Base-by-base conservation (phyloP, 352 stramenopile genomes). In the Globisporangium viniferum region DNA sequence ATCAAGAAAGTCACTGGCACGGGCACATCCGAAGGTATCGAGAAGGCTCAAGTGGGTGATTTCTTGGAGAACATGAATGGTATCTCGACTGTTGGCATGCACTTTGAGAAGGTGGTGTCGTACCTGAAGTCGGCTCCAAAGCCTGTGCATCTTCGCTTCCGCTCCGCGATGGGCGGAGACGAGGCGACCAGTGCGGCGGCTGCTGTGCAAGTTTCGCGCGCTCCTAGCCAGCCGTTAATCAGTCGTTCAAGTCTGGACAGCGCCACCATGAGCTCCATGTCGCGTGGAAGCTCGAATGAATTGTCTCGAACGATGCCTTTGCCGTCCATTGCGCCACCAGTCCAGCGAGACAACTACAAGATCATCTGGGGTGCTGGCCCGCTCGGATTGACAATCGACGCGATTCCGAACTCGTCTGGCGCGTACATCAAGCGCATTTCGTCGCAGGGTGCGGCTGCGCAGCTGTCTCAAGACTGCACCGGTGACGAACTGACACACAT, bases 1-100 rank as follows among this genome's bases (percentile, higher is more conserved):
- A 96, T 96, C 54, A 96, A 94, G 69, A 93, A 93, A 63, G 85
- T 96, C 33, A 96, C 88, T 15, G 88, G 88, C 33, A 96, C 88
- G 0, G 88, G 88, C 54, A 92, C 84, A 22, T 92, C 81, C 2
- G 68, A 78, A 27, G 88, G 88, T 39, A 93, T 96, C 27, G 86
- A 96, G 64, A 87, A 87, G 60, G 88, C 88, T 3, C 86, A 94
- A 44, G 76, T 94, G 44, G 88, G 88, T 31, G 88, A 96, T 35
- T 89, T 88, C 33, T 73, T 96, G 44, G 84, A 92, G 68, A 90
- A 73, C 39, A 93, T 96, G 81, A 94, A 94, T 67, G 84, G 85
- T 24, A 88, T 89, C 29, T 75, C 78, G 59, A 87, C 84, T 0
- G 72, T 71, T 1, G 72, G 73, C 8, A 92, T 94, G 80, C 79